A percentile compares a stretch with the other conserved stretches of the same genome.
Evolutionary conservation across 441 rosid species (phyloP).

Genomic region (Capsella rubella): DNA sequence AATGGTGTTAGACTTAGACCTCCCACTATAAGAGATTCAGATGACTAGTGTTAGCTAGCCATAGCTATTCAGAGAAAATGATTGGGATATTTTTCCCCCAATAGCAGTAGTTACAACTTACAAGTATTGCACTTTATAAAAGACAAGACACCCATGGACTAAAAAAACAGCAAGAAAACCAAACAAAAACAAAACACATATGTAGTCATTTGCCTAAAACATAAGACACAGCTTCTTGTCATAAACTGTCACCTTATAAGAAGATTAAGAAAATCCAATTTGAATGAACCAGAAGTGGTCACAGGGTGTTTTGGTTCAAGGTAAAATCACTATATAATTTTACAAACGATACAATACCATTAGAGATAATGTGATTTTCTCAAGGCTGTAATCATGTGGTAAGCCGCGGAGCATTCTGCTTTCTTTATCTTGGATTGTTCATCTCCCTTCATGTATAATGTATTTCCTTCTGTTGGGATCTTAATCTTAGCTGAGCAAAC

Average conservation of each 20-base stretch:
- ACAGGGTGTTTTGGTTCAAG: slow-evolving; percentile 6
- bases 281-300: slow-evolving; percentile 4
- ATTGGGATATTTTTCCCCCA: neutral
- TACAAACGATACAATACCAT: slow-evolving; percentile 37
- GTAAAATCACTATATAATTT: neutral
- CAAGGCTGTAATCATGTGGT: slow-evolving; percentile 59
- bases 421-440: slow-evolving; percentile 56
- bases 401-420: slow-evolving; percentile 80
- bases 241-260: neutral
- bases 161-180: neutral
- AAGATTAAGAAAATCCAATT: neutral
- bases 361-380: slow-evolving; percentile 45
- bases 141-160: neutral
- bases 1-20: neutral
- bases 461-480: slow-evolving; percentile 49
- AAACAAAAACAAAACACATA: neutral
- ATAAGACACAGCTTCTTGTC: neutral
- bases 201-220: slow-evolving; percentile 26
- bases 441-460: slow-evolving; percentile 54
- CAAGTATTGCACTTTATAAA: neutral
- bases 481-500: slow-evolving; percentile 59
- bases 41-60: neutral
- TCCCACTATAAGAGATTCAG: neutral
- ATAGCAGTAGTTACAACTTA: neutral
- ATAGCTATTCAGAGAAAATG: neutral